phyloP scores from a whole-genome alignment of 2,329 filamentous ascomycete species.

The Ophiosphaerella narmari region DNA sequence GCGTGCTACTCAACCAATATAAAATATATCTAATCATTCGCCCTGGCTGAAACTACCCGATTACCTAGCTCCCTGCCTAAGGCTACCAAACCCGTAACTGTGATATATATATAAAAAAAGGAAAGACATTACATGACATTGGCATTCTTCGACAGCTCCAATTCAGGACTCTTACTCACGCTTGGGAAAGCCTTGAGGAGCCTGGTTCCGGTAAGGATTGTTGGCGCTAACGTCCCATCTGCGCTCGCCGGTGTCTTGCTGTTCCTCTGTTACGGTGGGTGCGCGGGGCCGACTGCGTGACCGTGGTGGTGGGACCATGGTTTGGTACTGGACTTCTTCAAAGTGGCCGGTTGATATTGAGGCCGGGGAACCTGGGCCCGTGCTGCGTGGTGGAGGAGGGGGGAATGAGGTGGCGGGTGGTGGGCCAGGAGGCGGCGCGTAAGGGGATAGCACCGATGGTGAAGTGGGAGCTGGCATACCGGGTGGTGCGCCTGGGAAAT shows the following conservation, averaged over 20 bases:
- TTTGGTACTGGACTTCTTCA: slow-evolving; percentile 41
- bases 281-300: slow-evolving; percentile 23
- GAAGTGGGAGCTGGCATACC: slow-evolving; percentile 37
- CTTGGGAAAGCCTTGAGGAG: slow-evolving; percentile 10
- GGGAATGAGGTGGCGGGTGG: slow-evolving; percentile 10
- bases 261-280: slow-evolving; percentile 17
- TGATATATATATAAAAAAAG: no score
- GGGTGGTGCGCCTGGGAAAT: slow-evolving; percentile 12
- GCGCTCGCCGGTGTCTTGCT: slow-evolving; percentile 20
- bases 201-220: slow-evolving; percentile 19
- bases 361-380: slow-evolving; percentile 34
- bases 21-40: no score
- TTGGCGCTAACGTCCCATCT: slow-evolving; percentile 17
- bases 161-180: slow-evolving; percentile 8
- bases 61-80: no score
- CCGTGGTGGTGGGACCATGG: slow-evolving; percentile 36
- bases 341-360: slow-evolving; percentile 39
- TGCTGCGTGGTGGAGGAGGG: slow-evolving; percentile 22
- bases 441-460: slow-evolving; percentile 21
- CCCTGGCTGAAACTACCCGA: no score
- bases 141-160: no score
- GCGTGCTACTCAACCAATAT: no score
- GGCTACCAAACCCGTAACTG: no score
- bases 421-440: slow-evolving; percentile 26
- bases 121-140: no score